Base-by-base conservation (phyloP, 805 yeast genomes). In the Wickerhamiella hasegawae region DNA sequence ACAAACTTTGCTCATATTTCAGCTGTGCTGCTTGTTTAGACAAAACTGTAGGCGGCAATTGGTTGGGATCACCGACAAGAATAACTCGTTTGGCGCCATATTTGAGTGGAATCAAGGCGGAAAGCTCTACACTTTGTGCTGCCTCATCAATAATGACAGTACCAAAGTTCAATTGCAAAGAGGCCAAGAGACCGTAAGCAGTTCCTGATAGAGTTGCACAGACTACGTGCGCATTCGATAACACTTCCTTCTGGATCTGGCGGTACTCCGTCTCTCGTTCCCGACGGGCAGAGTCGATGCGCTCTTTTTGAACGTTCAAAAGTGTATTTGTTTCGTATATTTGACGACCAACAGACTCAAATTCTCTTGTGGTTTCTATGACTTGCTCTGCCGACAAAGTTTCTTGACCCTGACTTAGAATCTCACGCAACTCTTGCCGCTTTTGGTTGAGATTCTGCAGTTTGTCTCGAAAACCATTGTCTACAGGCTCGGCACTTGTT, bases 41-140 rank as follows among this genome's bases (percentile, higher is more conserved):
- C 15, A 90, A 58, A 9, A 87, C 97, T 0, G 98, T 87, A 0
- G 98, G 98, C 0, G 98, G 98, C 42, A 90, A 66, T 59, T 90
- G 98, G 53, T 90, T 85, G 2, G 97, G 97, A 60, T 90, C 98
- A 54, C 98, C 98, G 31, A 90, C 98, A 93, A 90, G 79, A 33
- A 90, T 77, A 59, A 97, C 87, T 37, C 74, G 72, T 40, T 68
- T 74, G 47, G 92, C 80, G 1, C 97, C 97, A 53, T 85, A 90
- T 49, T 93, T 65, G 44, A 90, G 61, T 0, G 98, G 98, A 47
- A 87, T 87, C 18, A 90, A 68, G 0, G 93, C 80, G 5, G 95
- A 82, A 24, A 87, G 53, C 52, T 87, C 98, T 27, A 90, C 85
- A 71, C 94, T 79, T 56, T 87, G 98, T 45, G 96, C 92, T 2